These are phyloP conservation scores for Chionographis japonica DNA, from an alignment of 106 monocot species.

Conservation along the genomic window DNA sequence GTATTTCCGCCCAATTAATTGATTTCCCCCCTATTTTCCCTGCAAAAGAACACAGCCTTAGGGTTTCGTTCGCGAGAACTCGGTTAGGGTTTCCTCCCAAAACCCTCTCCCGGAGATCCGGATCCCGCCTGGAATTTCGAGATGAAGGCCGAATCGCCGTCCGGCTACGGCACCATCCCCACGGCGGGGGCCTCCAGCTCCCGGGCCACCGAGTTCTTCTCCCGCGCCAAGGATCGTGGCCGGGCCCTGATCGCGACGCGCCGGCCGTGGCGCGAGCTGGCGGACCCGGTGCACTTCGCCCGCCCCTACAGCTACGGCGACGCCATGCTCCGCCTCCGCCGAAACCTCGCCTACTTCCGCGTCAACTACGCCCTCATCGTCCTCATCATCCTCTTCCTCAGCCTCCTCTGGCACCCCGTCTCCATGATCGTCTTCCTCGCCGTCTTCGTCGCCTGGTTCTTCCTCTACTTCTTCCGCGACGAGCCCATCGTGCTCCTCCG, in stretches of 20 bases:
- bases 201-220: background rate
- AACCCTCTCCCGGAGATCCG: too few relatives aligned
- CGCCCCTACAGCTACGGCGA: constrained; percentile 19
- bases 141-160: background rate
- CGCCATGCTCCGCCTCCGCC: constrained; percentile 14
- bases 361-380: constrained; percentile 32
- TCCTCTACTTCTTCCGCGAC: constrained; percentile 36
- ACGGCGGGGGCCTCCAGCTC: background rate
- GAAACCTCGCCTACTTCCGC: constrained; percentile 33
- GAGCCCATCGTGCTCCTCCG: constrained; percentile 24
- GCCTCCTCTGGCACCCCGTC: constrained; percentile 34
- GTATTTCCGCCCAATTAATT: too few relatives aligned
- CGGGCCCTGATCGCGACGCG: constrained; percentile 14
- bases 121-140: background rate
- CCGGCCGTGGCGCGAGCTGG: constrained; percentile 32
- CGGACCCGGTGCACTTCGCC: constrained; percentile 10
- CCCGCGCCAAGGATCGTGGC: background rate
- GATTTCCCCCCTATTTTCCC: too few relatives aligned
- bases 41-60: too few relatives aligned
- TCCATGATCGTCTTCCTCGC: constrained; percentile 46
- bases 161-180: constrained; percentile 23
- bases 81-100: too few relatives aligned
- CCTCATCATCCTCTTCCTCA: constrained; percentile 36
- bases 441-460: constrained; percentile 27
- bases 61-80: too few relatives aligned